phyloP scores from a whole-genome alignment of 306 rosid species.

The Gastrolobium villosum region DNA sequence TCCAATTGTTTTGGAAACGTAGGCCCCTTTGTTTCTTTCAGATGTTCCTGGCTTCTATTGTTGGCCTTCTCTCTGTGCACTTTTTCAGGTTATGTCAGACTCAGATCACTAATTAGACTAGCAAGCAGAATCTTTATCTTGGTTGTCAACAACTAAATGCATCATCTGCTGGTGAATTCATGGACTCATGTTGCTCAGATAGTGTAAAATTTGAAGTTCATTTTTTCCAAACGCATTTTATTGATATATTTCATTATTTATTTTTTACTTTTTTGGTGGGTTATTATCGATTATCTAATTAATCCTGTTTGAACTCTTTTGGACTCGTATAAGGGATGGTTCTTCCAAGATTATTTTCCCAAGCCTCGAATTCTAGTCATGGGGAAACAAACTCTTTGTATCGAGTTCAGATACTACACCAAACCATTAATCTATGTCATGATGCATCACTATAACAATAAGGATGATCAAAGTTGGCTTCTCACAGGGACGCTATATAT shows the following conservation, averaged over 20 bases:
- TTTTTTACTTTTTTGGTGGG: too few relatives aligned
- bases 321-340: too few relatives aligned
- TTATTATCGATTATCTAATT: too few relatives aligned
- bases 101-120: slow-evolving; percentile 16
- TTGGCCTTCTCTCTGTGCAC: slow-evolving; percentile 72
- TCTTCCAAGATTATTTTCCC: too few relatives aligned
- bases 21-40: slow-evolving; percentile 62
- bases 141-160: slow-evolving; percentile 2
- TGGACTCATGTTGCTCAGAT: too few relatives aligned
- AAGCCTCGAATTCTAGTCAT: too few relatives aligned
- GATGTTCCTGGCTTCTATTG: slow-evolving; percentile 57
- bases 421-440: slow-evolving; percentile 75
- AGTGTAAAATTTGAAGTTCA: too few relatives aligned
- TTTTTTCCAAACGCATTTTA: too few relatives aligned
- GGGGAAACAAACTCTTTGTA: too few relatives aligned
- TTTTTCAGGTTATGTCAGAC: slow-evolving; percentile 76
- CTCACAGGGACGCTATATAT: slow-evolving; percentile 62
- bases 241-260: too few relatives aligned
- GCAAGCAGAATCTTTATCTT: slow-evolving; percentile 37
- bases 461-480: slow-evolving; percentile 67
- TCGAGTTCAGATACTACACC: slow-evolving; percentile 83
- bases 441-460: slow-evolving; percentile 63
- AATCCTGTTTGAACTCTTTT: too few relatives aligned
- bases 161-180: too few relatives aligned
- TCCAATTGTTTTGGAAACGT: slow-evolving; percentile 60